A percentile compares a stretch with the other conserved stretches of the same genome.
phyloP scores from a whole-genome alignment of 2,329 filamentous ascomycete species.

The Tympanopsis confertula region DNA sequence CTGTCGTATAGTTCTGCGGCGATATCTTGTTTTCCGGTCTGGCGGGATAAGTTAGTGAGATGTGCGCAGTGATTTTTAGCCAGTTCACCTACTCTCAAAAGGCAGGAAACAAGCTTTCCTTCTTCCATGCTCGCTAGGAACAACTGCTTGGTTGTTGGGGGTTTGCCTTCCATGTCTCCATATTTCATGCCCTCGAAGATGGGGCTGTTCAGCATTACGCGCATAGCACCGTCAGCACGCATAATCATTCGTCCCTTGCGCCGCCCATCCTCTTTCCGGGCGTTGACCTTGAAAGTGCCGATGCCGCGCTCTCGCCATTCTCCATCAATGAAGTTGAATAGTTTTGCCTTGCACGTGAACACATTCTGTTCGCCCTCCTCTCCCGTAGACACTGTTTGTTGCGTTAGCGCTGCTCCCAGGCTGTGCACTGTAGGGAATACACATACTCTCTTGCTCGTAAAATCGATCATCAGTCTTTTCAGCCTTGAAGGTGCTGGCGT shows the following conservation, averaged over 20 bases:
- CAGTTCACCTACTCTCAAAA: conserved; percentile 42
- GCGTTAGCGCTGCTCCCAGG: conserved; percentile 8
- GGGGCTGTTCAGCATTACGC: conserved; percentile 48
- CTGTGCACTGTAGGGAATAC: background rate
- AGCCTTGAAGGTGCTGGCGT: conserved; percentile 14
- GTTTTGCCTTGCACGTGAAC: conserved; percentile 46
- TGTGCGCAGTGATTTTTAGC: too few species aligned
- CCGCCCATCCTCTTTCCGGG: conserved; percentile 19
- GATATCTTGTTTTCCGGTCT: too few species aligned
- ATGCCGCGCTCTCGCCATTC: conserved; percentile 53
- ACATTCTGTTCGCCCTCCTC: conserved; percentile 47
- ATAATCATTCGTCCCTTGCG: conserved; percentile 45
- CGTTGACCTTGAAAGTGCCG: conserved; percentile 46
- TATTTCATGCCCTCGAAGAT: conserved; percentile 48
- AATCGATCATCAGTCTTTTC: conserved; percentile 35
- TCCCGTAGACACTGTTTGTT: conserved; percentile 41
- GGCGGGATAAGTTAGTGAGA: too few species aligned
- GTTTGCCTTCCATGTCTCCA: conserved; percentile 24
- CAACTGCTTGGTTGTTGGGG: conserved; percentile 39
- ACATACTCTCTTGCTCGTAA: conserved; percentile 36
- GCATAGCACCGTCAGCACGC: conserved; percentile 47
- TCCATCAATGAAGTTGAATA: conserved; percentile 45
- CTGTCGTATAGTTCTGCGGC: too few species aligned
- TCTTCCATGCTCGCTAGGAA: conserved; percentile 19
- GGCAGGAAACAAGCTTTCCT: background rate